Evolutionary conservation across 768 basidiomycete genomes (phyloP).

Genomic region (Tubosaeta sp.): DNA sequence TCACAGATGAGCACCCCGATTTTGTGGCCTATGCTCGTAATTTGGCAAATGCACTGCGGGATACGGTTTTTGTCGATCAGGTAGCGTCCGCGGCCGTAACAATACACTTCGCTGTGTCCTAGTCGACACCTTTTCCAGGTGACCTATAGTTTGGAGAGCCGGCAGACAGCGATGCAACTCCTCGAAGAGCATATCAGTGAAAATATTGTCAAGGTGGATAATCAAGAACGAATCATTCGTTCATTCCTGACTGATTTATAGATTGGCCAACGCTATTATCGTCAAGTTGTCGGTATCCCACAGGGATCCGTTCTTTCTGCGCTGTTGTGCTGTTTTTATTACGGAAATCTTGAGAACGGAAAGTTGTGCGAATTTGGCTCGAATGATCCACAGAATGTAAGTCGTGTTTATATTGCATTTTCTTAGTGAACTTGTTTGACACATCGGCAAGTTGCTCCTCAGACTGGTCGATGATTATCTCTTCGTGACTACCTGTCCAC

Average conservation of each 20-base stretch:
- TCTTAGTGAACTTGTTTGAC: background rate
- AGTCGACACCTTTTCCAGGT: constrained; percentile 34
- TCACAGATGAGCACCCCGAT: constrained; percentile 66
- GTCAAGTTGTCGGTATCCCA: constrained; percentile 92
- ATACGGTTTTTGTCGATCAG: constrained; percentile 85
- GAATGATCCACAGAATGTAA: constrained; percentile 57
- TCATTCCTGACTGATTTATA: constrained; percentile 27
- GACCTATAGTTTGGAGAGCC: constrained; percentile 47
- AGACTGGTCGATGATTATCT: constrained; percentile 95
- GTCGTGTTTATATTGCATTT: constrained; percentile 19
- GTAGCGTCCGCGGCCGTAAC: constrained; percentile 19
- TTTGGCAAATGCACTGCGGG: constrained; percentile 60
- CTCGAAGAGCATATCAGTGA: constrained; percentile 87
- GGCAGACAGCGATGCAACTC: constrained; percentile 60
- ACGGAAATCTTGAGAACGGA: constrained; percentile 79
- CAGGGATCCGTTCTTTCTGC: constrained; percentile 97
- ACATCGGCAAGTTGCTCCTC: constrained; percentile 55
- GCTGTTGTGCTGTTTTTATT: constrained; percentile 91
- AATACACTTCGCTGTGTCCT: background rate
- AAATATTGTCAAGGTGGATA: constrained; percentile 80
- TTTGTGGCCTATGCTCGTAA: constrained; percentile 68
- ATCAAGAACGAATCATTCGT: background rate
- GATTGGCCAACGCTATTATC: constrained; percentile 80
- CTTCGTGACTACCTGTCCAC: constrained; percentile 66
- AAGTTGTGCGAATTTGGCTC: constrained; percentile 38